phyloP scores from a whole-genome alignment of 225 moss, liverwort and hornwort species.

The Climacium dendroides region DNA sequence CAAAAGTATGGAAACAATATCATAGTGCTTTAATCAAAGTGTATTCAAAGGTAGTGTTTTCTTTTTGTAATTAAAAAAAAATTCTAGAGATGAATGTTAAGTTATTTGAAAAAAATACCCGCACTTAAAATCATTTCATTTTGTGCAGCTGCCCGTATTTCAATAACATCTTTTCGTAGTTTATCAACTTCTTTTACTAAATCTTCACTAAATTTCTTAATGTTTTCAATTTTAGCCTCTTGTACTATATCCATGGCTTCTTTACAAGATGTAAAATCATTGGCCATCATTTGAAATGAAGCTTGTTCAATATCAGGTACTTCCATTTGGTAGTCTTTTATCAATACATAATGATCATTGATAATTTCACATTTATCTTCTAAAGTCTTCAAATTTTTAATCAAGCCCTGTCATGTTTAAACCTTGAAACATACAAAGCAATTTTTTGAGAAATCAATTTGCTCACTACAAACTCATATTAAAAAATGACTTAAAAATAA shows the following conservation, averaged over 20 bases:
- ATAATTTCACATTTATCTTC: constrained; percentile 55
- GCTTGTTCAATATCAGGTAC: constrained; percentile 58
- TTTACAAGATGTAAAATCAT: constrained; percentile 48
- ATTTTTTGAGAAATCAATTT: no score
- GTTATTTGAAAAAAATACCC: neutral
- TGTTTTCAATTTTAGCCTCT: constrained; percentile 61
- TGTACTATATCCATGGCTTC: constrained; percentile 65
- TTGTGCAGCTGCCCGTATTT: constrained; percentile 54
- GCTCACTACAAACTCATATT: no score
- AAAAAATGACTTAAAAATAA: no score
- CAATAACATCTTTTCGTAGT: constrained; percentile 51
- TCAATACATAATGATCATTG: constrained; percentile 50
- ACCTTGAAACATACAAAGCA: neutral
- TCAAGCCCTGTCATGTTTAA: constrained; percentile 1
- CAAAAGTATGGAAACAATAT: neutral
- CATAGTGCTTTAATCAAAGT: neutral
- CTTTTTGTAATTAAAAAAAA: neutral
- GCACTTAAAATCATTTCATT: constrained; percentile 55
- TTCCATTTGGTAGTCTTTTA: constrained; percentile 50
- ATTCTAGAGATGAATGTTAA: neutral
- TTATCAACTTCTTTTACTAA: constrained; percentile 52
- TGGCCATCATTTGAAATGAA: constrained; percentile 56
- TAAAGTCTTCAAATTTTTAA: constrained; percentile 25
- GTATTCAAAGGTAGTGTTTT: accelerated
- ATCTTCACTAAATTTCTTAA: constrained; percentile 54